Percentiles rank a stretch among this genome's conserved stretches.
These are phyloP conservation scores for Ceraceosorus guamensis DNA, from an alignment of 1,284 basidiomycete genomes.

Conservation along the genomic window DNA sequence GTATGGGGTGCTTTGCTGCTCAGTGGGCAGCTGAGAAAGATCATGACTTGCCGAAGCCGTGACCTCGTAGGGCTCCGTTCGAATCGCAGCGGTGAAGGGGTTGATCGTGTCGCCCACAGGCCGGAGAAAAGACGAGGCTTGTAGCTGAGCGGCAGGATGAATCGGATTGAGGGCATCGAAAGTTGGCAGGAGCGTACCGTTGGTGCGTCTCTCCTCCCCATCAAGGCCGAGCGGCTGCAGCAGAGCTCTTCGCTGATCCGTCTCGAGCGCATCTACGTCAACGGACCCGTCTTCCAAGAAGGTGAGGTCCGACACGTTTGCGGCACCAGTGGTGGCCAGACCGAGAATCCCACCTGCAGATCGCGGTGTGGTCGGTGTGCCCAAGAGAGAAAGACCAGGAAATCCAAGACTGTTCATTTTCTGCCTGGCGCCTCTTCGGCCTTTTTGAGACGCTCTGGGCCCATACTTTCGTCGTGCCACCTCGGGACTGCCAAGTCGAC, in stretches of 20 bases:
- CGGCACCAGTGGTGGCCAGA: background rate
- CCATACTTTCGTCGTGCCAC: too few species aligned
- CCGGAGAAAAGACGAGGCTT: background rate
- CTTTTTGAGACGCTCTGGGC: too few species aligned
- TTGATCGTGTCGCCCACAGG: background rate
- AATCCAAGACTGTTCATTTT: background rate
- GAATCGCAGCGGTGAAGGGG: background rate
- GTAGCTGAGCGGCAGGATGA: background rate
- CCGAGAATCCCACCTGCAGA: too few species aligned
- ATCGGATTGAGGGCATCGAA: constrained; percentile 1
- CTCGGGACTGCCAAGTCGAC: background rate
- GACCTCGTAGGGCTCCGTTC: background rate
- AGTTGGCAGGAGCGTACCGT: background rate
- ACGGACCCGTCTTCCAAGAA: constrained; percentile 3
- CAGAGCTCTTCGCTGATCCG: constrained; percentile 1
- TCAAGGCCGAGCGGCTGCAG: constrained; percentile 4
- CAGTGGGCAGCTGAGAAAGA: background rate
- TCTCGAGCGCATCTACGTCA: background rate
- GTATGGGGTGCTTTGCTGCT: constrained; percentile 1
- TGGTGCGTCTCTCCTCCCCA: background rate
- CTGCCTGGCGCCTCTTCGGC: background rate
- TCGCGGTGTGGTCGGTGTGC: too few species aligned
- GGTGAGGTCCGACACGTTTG: background rate
- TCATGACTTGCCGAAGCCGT: background rate
- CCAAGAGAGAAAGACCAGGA: background rate